Conservation (phyloP, 1,284 basidiomycete genomes). For the Ceratobasidium sp. region DNA sequence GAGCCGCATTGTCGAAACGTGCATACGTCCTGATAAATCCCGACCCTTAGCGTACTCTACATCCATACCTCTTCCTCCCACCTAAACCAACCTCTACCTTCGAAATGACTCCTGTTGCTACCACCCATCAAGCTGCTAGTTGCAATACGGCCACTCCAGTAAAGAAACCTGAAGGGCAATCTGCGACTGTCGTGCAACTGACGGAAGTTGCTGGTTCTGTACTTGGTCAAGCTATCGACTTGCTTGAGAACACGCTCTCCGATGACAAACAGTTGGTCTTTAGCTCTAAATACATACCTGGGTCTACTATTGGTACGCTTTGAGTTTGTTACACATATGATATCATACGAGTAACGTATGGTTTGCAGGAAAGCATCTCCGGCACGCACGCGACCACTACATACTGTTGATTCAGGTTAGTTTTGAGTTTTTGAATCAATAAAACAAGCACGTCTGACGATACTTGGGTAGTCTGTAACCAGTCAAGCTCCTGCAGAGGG, state of each 20-base stretch:
- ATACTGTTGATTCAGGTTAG: conserved; percentile 67
- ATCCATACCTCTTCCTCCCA: neutral
- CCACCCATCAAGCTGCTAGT: conserved; percentile 1
- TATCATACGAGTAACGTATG: neutral
- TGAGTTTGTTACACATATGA: neutral
- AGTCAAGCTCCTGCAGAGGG: neutral
- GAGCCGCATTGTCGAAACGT: conserved; percentile 30
- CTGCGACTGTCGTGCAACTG: conserved; percentile 52
- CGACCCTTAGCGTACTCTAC: conserved; percentile 13
- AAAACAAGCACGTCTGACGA: neutral
- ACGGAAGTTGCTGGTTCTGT: conserved; percentile 72
- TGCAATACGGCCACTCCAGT: neutral
- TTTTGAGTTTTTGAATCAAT: neutral
- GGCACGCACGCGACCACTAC: conserved; percentile 84
- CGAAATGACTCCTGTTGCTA: conserved; percentile 21
- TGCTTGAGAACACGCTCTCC: conserved; percentile 68
- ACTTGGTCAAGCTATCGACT: conserved; percentile 72
- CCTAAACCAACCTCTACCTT: conserved; percentile 18
- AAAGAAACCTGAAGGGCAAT: neutral
- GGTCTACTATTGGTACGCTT: conserved; percentile 78
- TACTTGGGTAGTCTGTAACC: neutral
- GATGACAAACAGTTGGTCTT: conserved; percentile 74
- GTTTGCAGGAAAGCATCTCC: conserved; percentile 75
- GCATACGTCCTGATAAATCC: conserved; percentile 4
- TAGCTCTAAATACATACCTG: conserved; percentile 74